phyloP scores from a whole-genome alignment of 371 early-diverging fungal genomes.

The Mucor sp. region DNA sequence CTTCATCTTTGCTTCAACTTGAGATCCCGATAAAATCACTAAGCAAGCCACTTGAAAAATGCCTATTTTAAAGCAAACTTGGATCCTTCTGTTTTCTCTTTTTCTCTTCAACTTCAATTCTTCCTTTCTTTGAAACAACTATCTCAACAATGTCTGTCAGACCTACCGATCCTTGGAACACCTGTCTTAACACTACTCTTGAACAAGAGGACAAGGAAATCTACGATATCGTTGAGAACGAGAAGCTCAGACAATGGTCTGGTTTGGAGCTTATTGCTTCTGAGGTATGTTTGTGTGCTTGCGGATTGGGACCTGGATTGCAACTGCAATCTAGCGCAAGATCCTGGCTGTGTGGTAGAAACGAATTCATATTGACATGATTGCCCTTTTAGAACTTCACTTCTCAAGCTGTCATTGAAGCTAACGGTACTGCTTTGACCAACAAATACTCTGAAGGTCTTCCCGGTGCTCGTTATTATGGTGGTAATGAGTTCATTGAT shows the following conservation, averaged over 20 bases:
- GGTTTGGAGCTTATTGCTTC: constrained; percentile 98
- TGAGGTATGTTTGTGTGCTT: constrained; percentile 63
- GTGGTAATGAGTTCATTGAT: constrained; percentile 99
- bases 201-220: constrained; percentile 92
- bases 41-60: constrained; percentile 19
- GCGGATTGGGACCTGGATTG: background rate
- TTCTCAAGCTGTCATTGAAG: constrained; percentile 96
- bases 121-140: background rate
- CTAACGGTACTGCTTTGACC: constrained; percentile 97
- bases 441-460: constrained; percentile 99
- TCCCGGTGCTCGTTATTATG: constrained; percentile 92
- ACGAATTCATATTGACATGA: background rate
- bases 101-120: constrained; percentile 10
- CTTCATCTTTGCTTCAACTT: constrained; percentile 12
- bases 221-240: constrained; percentile 89
- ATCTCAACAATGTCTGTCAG: constrained; percentile 40
- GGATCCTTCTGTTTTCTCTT: background rate
- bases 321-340: background rate
- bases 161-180: constrained; percentile 62
- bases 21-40: constrained; percentile 3
- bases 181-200: constrained; percentile 75
- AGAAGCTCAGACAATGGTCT: constrained; percentile 97
- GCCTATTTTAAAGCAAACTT: constrained; percentile 12
- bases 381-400: constrained; percentile 92
- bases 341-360: background rate